A percentile compares a stretch with the other conserved stretches of the same genome.
These are phyloP conservation scores for Holtermanniella nyarrowii DNA, from an alignment of 768 basidiomycete genomes.

Conservation along the genomic window DNA sequence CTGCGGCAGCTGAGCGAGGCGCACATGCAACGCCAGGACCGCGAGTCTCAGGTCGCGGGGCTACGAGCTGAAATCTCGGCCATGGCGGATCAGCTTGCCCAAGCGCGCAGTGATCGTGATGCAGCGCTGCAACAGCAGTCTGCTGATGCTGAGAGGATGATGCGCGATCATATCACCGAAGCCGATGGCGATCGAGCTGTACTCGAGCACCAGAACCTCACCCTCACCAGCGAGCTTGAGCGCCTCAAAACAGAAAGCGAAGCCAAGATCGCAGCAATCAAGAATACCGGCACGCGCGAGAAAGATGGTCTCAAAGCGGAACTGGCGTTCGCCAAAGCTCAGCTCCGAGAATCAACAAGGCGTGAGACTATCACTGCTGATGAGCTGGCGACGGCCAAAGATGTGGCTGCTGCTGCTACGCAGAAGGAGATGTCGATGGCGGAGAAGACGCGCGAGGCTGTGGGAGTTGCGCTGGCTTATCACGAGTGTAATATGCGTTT, in stretches of 20 bases:
- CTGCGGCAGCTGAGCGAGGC: slow-evolving; percentile 65
- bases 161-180: slow-evolving; percentile 83
- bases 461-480: slow-evolving; percentile 33
- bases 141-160: slow-evolving; percentile 50
- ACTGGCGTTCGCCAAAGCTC: slow-evolving; percentile 44
- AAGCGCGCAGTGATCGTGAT: slow-evolving; percentile 69
- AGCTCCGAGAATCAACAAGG: slow-evolving; percentile 30
- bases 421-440: slow-evolving; percentile 22
- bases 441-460: slow-evolving; percentile 30
- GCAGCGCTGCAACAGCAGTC: slow-evolving; percentile 61
- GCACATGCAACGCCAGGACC: slow-evolving; percentile 59
- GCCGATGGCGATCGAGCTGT: slow-evolving; percentile 90
- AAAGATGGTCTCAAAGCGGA: slow-evolving; percentile 63
- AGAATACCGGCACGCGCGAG: slow-evolving; percentile 23
- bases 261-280: slow-evolving; percentile 18
- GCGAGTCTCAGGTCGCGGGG: slow-evolving; percentile 63
- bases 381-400: slow-evolving; percentile 33
- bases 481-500: slow-evolving; percentile 34
- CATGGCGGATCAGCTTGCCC: slow-evolving; percentile 56
- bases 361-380: slow-evolving; percentile 24
- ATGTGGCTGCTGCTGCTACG: slow-evolving; percentile 16
- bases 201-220: slow-evolving; percentile 71
- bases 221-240: slow-evolving; percentile 63
- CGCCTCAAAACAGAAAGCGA: slow-evolving; percentile 50
- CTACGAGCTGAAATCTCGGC: slow-evolving; percentile 64